Percentiles rank a stretch among this genome's conserved stretches.
Evolutionary conservation across 2,329 filamentous ascomycete species (phyloP).

Genomic region (Penicillium palitans): DNA sequence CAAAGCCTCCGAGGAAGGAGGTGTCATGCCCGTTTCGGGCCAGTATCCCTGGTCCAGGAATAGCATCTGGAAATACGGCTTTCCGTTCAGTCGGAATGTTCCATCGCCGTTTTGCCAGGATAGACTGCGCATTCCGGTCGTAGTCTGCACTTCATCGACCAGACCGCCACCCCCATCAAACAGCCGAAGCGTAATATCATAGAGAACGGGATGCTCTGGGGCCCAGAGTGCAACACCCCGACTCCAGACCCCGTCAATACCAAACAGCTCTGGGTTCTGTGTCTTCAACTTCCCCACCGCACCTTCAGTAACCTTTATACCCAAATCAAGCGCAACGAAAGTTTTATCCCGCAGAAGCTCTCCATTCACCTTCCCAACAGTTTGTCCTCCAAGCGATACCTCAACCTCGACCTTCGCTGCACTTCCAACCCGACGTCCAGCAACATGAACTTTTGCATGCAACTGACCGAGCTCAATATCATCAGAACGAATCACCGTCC

Average conservation of each 20-base stretch:
- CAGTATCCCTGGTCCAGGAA: constrained; percentile 71
- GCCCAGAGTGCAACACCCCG: constrained; percentile 67
- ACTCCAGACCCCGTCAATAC: constrained; percentile 54
- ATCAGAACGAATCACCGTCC: constrained; percentile 60
- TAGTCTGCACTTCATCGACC: constrained; percentile 59
- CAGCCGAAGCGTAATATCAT: constrained; percentile 60
- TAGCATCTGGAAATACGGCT: constrained; percentile 66
- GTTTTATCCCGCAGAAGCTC: constrained; percentile 53
- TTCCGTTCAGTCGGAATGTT: constrained; percentile 64
- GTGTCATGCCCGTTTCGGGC: constrained; percentile 67
- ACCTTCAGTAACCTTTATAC: constrained; percentile 50
- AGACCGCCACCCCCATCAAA: constrained; percentile 35
- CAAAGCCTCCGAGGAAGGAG: constrained; percentile 67
- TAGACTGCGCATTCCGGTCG: constrained; percentile 61
- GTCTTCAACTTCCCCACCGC: constrained; percentile 1
- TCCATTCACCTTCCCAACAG: constrained; percentile 49
- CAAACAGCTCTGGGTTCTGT: constrained; percentile 31
- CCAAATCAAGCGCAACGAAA: constrained; percentile 50
- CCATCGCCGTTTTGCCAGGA: constrained; percentile 60
- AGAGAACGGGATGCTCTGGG: constrained; percentile 62
- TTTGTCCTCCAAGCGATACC: constrained; percentile 52
- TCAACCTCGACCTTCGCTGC: constrained; percentile 54
- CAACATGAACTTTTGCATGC: constrained; percentile 53
- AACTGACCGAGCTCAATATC: constrained; percentile 55
- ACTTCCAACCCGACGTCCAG: constrained; percentile 37